A percentile compares a stretch with the other conserved stretches of the same genome.
Evolutionary conservation across 2,329 filamentous ascomycete genomes (phyloP).

Genomic region (Sodiomyces alkalinus): DNA sequence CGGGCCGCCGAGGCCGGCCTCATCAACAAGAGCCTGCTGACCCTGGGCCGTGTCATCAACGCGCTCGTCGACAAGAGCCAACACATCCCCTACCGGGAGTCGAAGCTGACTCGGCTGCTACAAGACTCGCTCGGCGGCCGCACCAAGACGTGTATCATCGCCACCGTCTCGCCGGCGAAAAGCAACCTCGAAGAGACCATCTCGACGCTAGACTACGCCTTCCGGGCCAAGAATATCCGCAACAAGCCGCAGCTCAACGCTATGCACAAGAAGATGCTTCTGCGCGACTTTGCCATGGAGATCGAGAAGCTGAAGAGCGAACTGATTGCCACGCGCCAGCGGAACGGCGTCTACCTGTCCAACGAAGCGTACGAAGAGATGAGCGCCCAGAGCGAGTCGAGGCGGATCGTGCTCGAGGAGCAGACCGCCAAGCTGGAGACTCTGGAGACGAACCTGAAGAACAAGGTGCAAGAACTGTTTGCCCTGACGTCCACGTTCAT

Average conservation of each 20-base stretch:
- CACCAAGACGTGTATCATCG: constrained; percentile 98
- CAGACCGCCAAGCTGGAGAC: constrained; percentile 85
- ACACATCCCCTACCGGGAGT: constrained; percentile 87
- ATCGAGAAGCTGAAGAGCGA: constrained; percentile 93
- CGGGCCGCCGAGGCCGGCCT: constrained; percentile 86
- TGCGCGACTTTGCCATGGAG: constrained; percentile 79
- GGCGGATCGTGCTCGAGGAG: constrained; percentile 81
- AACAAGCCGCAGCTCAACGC: constrained; percentile 96
- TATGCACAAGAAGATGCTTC: constrained; percentile 81
- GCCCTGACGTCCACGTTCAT: constrained; percentile 76
- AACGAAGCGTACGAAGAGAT: constrained; percentile 84
- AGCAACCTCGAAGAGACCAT: constrained; percentile 97
- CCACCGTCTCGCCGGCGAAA: constrained; percentile 86
- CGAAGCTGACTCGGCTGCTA: constrained; percentile 73
- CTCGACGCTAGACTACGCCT: constrained; percentile 93
- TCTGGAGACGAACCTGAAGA: constrained; percentile 76
- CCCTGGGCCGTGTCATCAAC: constrained; percentile 91
- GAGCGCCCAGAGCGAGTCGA: constrained; percentile 80
- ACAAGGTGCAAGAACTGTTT: constrained; percentile 89
- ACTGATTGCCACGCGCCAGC: constrained; percentile 78
- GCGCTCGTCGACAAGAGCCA: constrained; percentile 78
- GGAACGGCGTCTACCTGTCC: constrained; percentile 89
- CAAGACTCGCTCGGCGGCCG: constrained; percentile 78
- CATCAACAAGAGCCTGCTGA: constrained; percentile 96
- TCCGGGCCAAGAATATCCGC: constrained; percentile 93